phyloP scores from a whole-genome alignment of 179 eudicot genomes.

The Nepenthes alata region DNA sequence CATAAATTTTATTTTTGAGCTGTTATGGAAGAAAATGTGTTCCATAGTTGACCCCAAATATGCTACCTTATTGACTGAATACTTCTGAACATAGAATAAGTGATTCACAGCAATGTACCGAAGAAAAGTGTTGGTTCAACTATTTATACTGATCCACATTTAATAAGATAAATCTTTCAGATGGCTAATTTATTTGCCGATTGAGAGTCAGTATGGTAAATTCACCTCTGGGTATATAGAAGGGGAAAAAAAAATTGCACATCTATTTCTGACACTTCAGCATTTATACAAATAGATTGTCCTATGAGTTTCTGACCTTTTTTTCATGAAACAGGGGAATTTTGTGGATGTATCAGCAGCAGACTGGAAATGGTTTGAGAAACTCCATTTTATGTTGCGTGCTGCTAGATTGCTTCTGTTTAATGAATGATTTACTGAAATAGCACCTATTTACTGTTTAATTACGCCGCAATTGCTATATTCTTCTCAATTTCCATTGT shows the following conservation, averaged over 20 bases:
- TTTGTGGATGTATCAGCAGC: conserved; percentile 60
- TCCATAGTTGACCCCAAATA: background rate
- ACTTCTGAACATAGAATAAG: too few species aligned
- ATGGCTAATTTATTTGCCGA: too few species aligned
- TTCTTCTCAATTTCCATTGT: background rate
- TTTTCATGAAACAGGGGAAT: conserved; percentile 55
- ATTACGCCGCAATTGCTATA: background rate
- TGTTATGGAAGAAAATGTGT: background rate
- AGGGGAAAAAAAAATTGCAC: background rate
- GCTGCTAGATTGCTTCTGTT: conserved; percentile 5
- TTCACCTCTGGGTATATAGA: too few species aligned
- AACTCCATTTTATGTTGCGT: conserved; percentile 13
- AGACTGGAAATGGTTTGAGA: conserved; percentile 81
- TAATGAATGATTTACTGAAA: background rate
- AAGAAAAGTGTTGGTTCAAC: background rate
- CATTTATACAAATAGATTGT: background rate
- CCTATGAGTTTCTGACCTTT: background rate
- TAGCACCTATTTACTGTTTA: background rate
- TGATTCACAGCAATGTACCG: too few species aligned
- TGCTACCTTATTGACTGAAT: background rate
- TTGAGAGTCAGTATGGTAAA: too few species aligned
- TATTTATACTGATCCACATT: background rate
- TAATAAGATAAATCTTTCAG: too few species aligned
- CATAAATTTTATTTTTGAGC: background rate
- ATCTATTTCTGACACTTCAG: too few species aligned